Percentiles rank a stretch among this genome's conserved stretches.
These are phyloP conservation scores for Olyra latifolia DNA, from an alignment of 176 grass and related monocot species.

Conservation along the genomic window DNA sequence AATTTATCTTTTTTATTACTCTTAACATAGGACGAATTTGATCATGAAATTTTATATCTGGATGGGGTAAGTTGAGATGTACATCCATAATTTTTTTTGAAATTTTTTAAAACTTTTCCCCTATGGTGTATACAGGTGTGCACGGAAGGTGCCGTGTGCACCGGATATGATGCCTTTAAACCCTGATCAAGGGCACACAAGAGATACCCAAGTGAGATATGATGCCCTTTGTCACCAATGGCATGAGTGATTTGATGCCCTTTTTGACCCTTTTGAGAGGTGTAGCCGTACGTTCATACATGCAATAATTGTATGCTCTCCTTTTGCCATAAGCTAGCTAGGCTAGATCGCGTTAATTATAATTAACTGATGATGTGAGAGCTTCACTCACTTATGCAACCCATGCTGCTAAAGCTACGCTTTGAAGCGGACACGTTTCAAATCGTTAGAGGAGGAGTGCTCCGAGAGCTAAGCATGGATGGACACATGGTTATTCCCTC, in stretches of 20 bases:
- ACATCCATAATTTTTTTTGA: too few species aligned
- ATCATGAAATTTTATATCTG: too few species aligned
- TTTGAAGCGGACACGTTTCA: slow-evolving; percentile 51
- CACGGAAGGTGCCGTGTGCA: too few species aligned
- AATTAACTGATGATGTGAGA: slow-evolving; percentile 15
- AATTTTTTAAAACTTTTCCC: too few species aligned
- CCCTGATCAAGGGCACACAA: slow-evolving; percentile 12
- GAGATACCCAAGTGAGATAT: slow-evolving; percentile 38
- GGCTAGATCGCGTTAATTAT: not conserved
- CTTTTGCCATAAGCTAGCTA: not conserved
- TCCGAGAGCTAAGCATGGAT: slow-evolving; percentile 8
- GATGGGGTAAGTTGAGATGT: too few species aligned
- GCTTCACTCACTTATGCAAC: not conserved
- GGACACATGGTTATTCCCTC: not conserved
- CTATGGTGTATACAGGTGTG: too few species aligned
- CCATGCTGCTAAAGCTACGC: not conserved
- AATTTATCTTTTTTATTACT: too few species aligned
- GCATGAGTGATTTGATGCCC: slow-evolving; percentile 35
- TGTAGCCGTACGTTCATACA: not conserved
- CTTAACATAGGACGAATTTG: too few species aligned
- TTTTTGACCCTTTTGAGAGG: slow-evolving; percentile 52
- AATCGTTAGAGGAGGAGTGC: slow-evolving; percentile 23
- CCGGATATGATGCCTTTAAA: too few species aligned
- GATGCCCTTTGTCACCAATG: slow-evolving; percentile 30
- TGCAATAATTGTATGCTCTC: not conserved